Percentiles rank a stretch among this genome's conserved stretches.
phyloP scores from a whole-genome alignment of 495 filamentous ascomycete genomes.

The Achaetomiella virescens region DNA sequence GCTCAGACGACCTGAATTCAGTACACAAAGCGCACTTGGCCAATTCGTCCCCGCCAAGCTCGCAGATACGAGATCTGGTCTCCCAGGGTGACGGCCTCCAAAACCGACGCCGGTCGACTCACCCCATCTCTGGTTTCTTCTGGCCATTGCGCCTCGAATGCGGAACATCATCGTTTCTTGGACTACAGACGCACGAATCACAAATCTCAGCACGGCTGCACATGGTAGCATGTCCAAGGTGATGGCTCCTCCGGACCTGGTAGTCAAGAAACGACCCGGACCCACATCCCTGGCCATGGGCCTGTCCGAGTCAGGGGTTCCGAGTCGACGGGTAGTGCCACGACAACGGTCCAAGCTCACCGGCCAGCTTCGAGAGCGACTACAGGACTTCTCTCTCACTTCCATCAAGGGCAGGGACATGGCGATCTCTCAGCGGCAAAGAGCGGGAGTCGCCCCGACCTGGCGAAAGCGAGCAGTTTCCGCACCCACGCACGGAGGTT shows the following conservation, averaged over 20 bases:
- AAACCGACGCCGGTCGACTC: no score
- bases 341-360: slow-evolving; percentile 20
- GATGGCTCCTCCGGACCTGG: not conserved
- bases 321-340: slow-evolving; percentile 10
- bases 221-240: not conserved
- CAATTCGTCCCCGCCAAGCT: not conserved
- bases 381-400: slow-evolving; percentile 24
- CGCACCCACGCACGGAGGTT: slow-evolving; percentile 19
- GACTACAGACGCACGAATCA: not conserved
- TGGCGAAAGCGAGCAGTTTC: slow-evolving; percentile 2
- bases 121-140: not conserved
- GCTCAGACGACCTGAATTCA: not conserved
- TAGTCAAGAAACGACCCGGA: slow-evolving; percentile 1
- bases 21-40: not conserved
- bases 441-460: slow-evolving; percentile 11
- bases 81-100: no score
- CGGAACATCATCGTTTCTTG: not conserved
- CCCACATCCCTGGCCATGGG: not conserved
- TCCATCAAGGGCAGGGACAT: slow-evolving; percentile 19
- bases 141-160: no score
- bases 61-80: no score
- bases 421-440: slow-evolving; percentile 20
- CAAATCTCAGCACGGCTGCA: not conserved
- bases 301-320: slow-evolving; percentile 6
- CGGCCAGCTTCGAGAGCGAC: slow-evolving; percentile 22